Evolutionary conservation across 345 rosid genomes (phyloP).

Genomic region (Bretschneidera sinensis): DNA sequence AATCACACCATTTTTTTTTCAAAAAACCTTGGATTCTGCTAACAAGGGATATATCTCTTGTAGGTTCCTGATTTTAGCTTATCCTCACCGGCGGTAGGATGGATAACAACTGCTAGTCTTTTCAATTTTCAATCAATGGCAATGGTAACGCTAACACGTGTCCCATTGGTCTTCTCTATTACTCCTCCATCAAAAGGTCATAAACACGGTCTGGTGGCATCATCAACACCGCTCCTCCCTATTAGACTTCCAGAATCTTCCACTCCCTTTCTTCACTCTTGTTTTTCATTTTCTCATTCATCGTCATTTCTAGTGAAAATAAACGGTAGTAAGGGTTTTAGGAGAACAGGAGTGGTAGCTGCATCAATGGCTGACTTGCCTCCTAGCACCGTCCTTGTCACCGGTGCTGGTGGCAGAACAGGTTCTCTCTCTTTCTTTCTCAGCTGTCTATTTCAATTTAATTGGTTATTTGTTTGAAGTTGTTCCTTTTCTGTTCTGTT

Average conservation of each 20-base stretch:
- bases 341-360: conserved; percentile 10
- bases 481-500: neutral
- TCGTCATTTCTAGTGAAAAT: conserved; percentile 10
- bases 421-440: conserved; percentile 30
- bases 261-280: conserved; percentile 10
- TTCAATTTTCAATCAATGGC: no score
- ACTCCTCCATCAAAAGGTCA: conserved; percentile 4
- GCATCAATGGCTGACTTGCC: conserved; percentile 37
- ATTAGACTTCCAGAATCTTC: conserved; percentile 9
- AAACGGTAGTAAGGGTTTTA: conserved; percentile 3
- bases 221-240: conserved; percentile 18
- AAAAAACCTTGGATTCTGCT: no score
- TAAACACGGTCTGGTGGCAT: conserved; percentile 14
- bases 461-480: neutral
- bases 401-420: conserved; percentile 86
- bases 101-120: no score
- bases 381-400: conserved; percentile 59
- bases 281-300: conserved; percentile 15
- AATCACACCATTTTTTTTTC: no score
- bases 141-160: conserved; percentile 40
- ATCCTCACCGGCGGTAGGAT: no score
- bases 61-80: no score
- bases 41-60: no score
- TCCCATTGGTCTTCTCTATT: conserved; percentile 15
- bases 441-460: no score